Conservation (phyloP, 75 land plant species). For the Pinus tabuliformis region DNA sequence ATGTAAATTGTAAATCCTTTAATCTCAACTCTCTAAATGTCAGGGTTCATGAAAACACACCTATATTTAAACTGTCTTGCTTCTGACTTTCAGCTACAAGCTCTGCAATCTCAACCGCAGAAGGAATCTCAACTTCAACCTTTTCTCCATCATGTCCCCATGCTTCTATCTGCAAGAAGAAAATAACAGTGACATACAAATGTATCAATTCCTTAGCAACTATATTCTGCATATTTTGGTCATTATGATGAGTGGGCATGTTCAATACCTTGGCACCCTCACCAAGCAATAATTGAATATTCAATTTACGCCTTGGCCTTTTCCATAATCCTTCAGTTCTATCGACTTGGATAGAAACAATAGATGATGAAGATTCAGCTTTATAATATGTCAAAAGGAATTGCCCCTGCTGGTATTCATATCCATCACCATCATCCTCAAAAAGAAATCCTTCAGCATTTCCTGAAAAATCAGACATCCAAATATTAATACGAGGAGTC, state of each 20-base stretch:
- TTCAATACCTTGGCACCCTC: conserved; percentile 59
- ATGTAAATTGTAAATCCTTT: not conserved
- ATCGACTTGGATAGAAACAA: conserved; percentile 59
- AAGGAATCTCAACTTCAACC: conserved; percentile 60
- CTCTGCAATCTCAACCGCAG: conserved; percentile 48
- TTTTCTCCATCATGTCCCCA: conserved; percentile 81
- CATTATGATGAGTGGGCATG: not conserved
- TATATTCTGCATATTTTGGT: not conserved
- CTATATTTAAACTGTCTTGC: conserved; percentile 25
- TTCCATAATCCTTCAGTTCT: conserved; percentile 65
- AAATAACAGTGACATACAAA: not conserved
- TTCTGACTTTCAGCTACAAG: conserved; percentile 35
- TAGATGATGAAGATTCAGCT: conserved; percentile 60
- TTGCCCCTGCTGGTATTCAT: conserved; percentile 58
- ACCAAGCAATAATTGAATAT: conserved; percentile 74
- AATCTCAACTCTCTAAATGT: not conserved
- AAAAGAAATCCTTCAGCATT: conserved; percentile 85
- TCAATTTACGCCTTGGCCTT: conserved; percentile 73
- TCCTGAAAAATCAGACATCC: not conserved
- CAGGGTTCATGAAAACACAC: conserved; percentile 19
- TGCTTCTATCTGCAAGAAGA: conserved; percentile 50
- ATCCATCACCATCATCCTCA: conserved; percentile 96
- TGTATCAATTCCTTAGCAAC: not conserved
- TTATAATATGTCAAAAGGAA: conserved; percentile 77
- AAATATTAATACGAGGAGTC: not conserved